A percentile compares a stretch with the other conserved stretches of the same genome.
phyloP scores from a whole-genome alignment of 495 filamentous ascomycete genomes.

The Thozetella sp. region DNA sequence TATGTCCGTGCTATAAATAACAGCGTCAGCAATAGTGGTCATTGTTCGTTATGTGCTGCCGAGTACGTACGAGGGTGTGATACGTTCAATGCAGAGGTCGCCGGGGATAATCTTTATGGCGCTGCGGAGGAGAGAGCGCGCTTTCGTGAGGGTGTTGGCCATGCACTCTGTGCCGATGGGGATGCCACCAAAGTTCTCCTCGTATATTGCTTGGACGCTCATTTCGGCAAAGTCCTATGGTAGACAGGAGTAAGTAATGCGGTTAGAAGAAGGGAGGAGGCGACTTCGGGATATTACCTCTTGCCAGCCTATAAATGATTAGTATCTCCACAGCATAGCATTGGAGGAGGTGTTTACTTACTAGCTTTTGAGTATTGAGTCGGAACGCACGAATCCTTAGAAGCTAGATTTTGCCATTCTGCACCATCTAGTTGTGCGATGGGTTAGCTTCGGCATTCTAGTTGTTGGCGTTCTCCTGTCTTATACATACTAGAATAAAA shows the following conservation, averaged over 20 bases:
- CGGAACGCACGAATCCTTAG: background rate
- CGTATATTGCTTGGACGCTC: constrained; percentile 2
- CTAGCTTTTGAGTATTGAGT: background rate
- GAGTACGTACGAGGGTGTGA: constrained; percentile 1
- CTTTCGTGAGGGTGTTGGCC: constrained; percentile 1
- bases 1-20: background rate
- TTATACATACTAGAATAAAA: background rate
- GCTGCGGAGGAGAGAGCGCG: background rate
- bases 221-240: constrained; percentile 2
- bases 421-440: background rate
- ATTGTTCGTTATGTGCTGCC: background rate
- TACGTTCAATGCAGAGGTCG: background rate
- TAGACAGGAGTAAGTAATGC: background rate
- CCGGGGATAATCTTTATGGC: constrained; percentile 1
- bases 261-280: background rate
- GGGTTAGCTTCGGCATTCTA: background rate
- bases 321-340: background rate
- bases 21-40: background rate
- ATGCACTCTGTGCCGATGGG: background rate
- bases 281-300: constrained; percentile 2
- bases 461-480: background rate
- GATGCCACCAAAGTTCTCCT: constrained; percentile 2
- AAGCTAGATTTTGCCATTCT: constrained; percentile 1
- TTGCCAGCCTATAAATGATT: background rate
- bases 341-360: background rate